These are phyloP conservation scores for Suhomyces atakaporum DNA, from an alignment of 1,139 yeast genomes.

Conservation along the genomic window DNA sequence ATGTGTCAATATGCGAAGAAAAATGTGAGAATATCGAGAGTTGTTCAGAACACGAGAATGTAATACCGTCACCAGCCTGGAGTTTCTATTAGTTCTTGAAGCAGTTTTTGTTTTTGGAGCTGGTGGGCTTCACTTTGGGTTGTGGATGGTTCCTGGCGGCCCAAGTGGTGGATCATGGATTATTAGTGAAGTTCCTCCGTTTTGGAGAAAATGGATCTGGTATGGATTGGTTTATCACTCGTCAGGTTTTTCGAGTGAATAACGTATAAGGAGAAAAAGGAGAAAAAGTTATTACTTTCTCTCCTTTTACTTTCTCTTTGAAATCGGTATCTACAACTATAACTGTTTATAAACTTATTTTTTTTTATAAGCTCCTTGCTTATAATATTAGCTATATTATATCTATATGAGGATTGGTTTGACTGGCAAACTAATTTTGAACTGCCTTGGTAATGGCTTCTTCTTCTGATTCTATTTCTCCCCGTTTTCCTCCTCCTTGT, in stretches of 20 bases:
- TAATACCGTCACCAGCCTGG: conserved; percentile 1
- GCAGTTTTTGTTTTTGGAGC: conserved; percentile 8
- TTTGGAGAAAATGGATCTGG: conserved; percentile 2
- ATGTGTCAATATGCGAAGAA: conserved; percentile 57
- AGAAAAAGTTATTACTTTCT: no score
- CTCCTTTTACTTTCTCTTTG: conserved; percentile 9
- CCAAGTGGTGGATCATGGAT: conserved; percentile 3
- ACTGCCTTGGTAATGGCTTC: conserved; percentile 20
- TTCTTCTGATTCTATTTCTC: conserved; percentile 15
- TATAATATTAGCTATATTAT: no score
- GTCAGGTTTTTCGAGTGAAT: conserved; percentile 7
- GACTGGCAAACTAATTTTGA: conserved; percentile 5
- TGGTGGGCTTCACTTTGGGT: not conserved
- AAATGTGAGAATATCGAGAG: conserved; percentile 12
- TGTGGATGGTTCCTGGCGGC: conserved; percentile 2
- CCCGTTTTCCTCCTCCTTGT: conserved; percentile 64
- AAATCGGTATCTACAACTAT: conserved; percentile 2
- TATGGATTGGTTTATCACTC: not conserved
- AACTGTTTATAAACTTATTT: no score
- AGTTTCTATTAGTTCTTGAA: not conserved
- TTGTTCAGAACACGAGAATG: conserved; percentile 3
- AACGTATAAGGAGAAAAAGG: conserved; percentile 2
- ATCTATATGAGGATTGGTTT: not conserved
- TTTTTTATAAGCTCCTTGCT: no score
- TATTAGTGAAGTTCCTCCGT: conserved; percentile 2